Conservation (phyloP, 2,329 filamentous ascomycete genomes). For the Paecilomyces fulvus region DNA sequence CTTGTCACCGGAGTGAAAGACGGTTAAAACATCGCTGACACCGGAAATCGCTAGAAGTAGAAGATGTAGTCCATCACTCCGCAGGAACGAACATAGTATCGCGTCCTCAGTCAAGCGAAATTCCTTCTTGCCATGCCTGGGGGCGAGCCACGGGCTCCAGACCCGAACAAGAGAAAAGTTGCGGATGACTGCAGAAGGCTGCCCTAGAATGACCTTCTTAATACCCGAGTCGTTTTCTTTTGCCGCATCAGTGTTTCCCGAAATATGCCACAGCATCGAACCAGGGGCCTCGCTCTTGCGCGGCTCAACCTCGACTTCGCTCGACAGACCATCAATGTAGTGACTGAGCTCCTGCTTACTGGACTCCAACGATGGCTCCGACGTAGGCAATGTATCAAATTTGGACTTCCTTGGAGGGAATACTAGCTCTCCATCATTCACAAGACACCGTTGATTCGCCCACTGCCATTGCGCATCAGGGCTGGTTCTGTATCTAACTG, state of each 20-base stretch:
- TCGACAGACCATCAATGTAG: constrained; percentile 28
- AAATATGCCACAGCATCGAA: constrained; percentile 36
- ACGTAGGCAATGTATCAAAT: background rate
- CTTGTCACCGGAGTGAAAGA: constrained; percentile 57
- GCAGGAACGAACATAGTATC: constrained; percentile 69
- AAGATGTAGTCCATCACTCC: constrained; percentile 61
- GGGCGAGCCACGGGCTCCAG: constrained; percentile 78
- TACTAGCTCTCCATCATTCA: constrained; percentile 35
- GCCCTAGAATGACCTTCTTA: constrained; percentile 52
- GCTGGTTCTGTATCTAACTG: constrained; percentile 34
- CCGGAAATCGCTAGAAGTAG: constrained; percentile 74
- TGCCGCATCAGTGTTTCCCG: constrained; percentile 52
- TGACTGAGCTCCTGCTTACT: constrained; percentile 14
- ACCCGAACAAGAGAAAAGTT: constrained; percentile 78
- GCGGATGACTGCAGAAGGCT: constrained; percentile 55
- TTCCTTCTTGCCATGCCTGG: constrained; percentile 64
- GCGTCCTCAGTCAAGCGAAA: constrained; percentile 70
- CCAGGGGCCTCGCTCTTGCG: constrained; percentile 34
- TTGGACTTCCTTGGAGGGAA: constrained; percentile 19
- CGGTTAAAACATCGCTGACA: constrained; percentile 58
- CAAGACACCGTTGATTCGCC: constrained; percentile 33
- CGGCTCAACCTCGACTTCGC: constrained; percentile 24
- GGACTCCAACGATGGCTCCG: constrained; percentile 7
- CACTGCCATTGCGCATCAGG: constrained; percentile 34
- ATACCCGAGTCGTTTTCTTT: constrained; percentile 48